Conservation (phyloP, 2,329 filamentous ascomycete species). For the Metarhizium robertsii region DNA sequence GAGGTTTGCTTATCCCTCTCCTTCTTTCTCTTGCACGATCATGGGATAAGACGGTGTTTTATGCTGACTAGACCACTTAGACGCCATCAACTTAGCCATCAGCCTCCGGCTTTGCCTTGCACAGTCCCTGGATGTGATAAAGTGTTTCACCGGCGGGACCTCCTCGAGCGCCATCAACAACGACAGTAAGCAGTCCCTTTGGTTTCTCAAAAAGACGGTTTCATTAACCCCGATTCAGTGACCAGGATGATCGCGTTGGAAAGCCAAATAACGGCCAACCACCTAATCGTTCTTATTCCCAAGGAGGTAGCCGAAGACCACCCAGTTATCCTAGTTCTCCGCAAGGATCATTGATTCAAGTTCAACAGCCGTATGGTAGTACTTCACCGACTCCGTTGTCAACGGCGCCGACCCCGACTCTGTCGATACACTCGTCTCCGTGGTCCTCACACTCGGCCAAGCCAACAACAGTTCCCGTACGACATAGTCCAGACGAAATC, state of each 20-base stretch:
- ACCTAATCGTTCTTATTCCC: constrained; percentile 1
- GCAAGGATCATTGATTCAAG: constrained; percentile 7
- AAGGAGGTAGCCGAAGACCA: constrained; percentile 8
- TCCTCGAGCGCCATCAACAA: constrained; percentile 47
- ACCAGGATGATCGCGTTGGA: constrained; percentile 13
- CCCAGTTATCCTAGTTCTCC: constrained; percentile 12
- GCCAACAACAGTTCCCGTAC: constrained; percentile 4
- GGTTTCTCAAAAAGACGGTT: background rate
- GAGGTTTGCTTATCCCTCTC: constrained; percentile 30
- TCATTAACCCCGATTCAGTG: constrained; percentile 6
- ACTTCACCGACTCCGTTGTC: constrained; percentile 3
- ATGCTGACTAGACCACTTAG: constrained; percentile 26
- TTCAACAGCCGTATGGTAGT: constrained; percentile 6
- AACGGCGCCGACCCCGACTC: constrained; percentile 7
- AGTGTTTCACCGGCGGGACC: constrained; percentile 48
- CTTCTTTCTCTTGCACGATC: background rate
- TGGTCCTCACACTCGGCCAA: constrained; percentile 13
- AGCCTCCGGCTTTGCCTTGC: constrained; percentile 43
- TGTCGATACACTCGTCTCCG: constrained; percentile 9
- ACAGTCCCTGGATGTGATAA: constrained; percentile 44
- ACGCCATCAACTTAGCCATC: constrained; percentile 52
- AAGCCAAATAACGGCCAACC: background rate
- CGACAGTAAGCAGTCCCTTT: constrained; percentile 22
- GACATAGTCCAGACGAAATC: constrained; percentile 12
- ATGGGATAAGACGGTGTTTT: constrained; percentile 6